A percentile compares a stretch with the other conserved stretches of the same genome.
phyloP scores from a whole-genome alignment of 2,329 filamentous ascomycete species.

The Trichothecium roseum region DNA sequence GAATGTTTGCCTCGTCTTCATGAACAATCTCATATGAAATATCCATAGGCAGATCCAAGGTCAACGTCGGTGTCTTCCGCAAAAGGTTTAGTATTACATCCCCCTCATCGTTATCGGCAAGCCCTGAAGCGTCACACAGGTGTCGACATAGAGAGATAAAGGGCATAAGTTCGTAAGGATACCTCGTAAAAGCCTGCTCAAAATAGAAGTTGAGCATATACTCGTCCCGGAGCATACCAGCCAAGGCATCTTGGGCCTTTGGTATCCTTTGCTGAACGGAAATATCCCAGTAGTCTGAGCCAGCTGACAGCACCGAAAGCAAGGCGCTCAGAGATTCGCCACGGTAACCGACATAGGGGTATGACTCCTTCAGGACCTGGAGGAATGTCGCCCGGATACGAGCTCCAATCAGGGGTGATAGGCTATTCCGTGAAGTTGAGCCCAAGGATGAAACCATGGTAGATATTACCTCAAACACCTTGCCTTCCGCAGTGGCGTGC shows the following conservation, averaged over 20 bases:
- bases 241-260: slow-evolving; percentile 20
- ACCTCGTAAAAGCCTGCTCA: slow-evolving; percentile 61
- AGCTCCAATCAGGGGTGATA: slow-evolving; percentile 46
- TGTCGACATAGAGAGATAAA: slow-evolving; percentile 64
- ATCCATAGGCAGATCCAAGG: slow-evolving; percentile 68
- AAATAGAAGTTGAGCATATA: slow-evolving; percentile 49
- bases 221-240: slow-evolving; percentile 24
- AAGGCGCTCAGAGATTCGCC: slow-evolving; percentile 59
- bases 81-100: slow-evolving; percentile 53
- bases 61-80: slow-evolving; percentile 61
- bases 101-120: slow-evolving; percentile 23
- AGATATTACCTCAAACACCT: slow-evolving; percentile 43
- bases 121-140: slow-evolving; percentile 33
- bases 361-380: slow-evolving; percentile 58
- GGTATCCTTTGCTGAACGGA: slow-evolving; percentile 23
- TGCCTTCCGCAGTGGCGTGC: slow-evolving; percentile 36
- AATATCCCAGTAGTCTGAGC: slow-evolving; percentile 42
- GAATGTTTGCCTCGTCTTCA: slow-evolving; percentile 79
- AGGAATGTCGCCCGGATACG: slow-evolving; percentile 56
- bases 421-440: slow-evolving; percentile 31
- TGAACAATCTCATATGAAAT: slow-evolving; percentile 65
- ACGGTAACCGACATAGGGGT: slow-evolving; percentile 60
- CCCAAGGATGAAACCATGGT: slow-evolving; percentile 39
- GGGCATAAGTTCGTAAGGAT: slow-evolving; percentile 75
- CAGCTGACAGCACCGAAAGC: slow-evolving; percentile 51